Evolutionary conservation across 1,284 basidiomycete species (phyloP), one percentile per base, ranked within the genome.

Genomic region (Marasmius tenuissimus): DNA sequence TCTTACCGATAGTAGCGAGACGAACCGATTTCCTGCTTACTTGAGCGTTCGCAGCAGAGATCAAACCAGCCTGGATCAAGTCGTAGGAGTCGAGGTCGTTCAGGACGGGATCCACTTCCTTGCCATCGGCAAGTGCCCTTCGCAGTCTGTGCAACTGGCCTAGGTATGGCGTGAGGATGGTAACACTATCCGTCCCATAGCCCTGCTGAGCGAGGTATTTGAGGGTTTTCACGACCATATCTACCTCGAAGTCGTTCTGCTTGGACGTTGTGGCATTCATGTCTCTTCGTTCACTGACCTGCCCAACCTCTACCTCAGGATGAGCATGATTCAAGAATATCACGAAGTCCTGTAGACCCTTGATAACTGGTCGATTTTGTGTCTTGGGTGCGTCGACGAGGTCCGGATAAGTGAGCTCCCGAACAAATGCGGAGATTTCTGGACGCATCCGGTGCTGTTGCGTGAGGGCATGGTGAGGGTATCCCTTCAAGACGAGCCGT

Each of bases 371-470:
- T 4, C 87, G 80, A 55, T 75, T 75, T 40, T 66, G 59, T 0
- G 87, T 89, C 2, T 61, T 71, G 0, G 77, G 66, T 2, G 84
- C 85, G 65, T 89, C 87, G 1, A 76, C 58, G 18, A 89, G 81
- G 34, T 87, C 84, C 0, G 85, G 85, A 65, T 89, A 89, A 0
- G 88, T 89, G 22, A 89, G 75, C 10, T 75, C 66, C 18, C 87
- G 80, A 38, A 89, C 76, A 38, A 88, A 75, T 0, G 76, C 65
- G 5, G 87, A 86, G 11, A 89, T 89, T 65, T 89, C 87, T 0
- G 87, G 88, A 0, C 87, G 76, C 87, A 89, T 89, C 6, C 88
- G 81, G 67, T 89, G 88, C 62, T 89, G 88, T 50, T 78, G 69
- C 2, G 68, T 68, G n/a, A 89, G 75, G 0, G 79, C 85, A 59